These are phyloP conservation scores for Penicillium brasilianum DNA, from an alignment of 2,329 filamentous ascomycete genomes.

Conservation along the genomic window DNA sequence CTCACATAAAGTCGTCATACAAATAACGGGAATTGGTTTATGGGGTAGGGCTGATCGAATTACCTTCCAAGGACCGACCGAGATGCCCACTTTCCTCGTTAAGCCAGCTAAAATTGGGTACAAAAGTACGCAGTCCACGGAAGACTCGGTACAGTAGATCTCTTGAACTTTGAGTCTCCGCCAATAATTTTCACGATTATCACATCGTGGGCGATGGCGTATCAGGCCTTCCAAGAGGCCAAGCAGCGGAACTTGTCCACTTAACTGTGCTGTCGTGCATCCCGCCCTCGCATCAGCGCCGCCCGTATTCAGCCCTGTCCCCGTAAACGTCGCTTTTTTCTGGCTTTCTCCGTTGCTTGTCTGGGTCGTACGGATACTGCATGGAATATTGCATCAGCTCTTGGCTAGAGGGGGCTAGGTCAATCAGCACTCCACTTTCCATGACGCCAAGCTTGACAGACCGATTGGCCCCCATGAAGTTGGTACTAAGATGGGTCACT, in stretches of 20 bases:
- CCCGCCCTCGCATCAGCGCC: background rate
- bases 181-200: background rate
- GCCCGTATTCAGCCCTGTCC: background rate
- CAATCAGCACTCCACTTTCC: background rate
- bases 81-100: background rate
- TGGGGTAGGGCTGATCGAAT: slow-evolving; percentile 1
- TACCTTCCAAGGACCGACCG: background rate
- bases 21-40: background rate
- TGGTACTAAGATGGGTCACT: background rate
- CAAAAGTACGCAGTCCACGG: background rate
- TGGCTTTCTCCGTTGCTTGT: background rate
- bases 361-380: background rate
- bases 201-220: background rate
- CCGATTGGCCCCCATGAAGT: background rate
- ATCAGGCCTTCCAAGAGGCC: background rate
- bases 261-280: background rate
- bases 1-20: background rate
- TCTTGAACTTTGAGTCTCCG: background rate
- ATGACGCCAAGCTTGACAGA: background rate
- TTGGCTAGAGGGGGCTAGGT: background rate
- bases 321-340: background rate
- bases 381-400: background rate
- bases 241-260: background rate
- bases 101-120: background rate
- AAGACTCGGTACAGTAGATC: background rate